These are phyloP conservation scores for Phytophthora capsici DNA, from an alignment of 352 stramenopile genomes.

Conservation along the genomic window DNA sequence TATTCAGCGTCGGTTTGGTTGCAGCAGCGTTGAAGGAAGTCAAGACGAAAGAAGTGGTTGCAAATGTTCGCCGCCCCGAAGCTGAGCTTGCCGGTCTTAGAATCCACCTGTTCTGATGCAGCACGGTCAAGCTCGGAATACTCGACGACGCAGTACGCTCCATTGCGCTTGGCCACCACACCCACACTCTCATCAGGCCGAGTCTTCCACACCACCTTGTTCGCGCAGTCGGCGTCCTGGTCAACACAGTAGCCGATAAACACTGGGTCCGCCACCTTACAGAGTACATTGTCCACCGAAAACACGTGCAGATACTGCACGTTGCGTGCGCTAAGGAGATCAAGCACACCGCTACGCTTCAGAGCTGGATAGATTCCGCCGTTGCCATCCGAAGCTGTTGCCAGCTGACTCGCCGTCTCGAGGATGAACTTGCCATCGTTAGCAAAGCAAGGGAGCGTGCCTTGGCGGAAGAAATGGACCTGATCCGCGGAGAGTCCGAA, in stretches of 20 bases:
- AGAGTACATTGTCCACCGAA: slow-evolving; percentile 98
- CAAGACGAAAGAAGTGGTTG: slow-evolving; percentile 97
- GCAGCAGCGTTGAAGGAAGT: slow-evolving; percentile 82
- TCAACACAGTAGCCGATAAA: slow-evolving; percentile 98
- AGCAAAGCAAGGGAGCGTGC: slow-evolving; percentile 95
- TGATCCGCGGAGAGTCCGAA: slow-evolving; percentile 92
- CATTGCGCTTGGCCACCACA: slow-evolving; percentile 84
- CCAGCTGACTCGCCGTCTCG: slow-evolving; percentile 81
- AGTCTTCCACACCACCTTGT: slow-evolving; percentile 97
- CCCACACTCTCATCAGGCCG: slow-evolving; percentile 94
- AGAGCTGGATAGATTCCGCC: slow-evolving; percentile 96
- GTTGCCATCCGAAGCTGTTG: slow-evolving; percentile 98
- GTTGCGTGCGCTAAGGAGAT: slow-evolving; percentile 79
- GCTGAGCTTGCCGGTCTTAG: slow-evolving; percentile 81
- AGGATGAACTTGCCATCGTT: slow-evolving; percentile 96
- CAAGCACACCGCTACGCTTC: slow-evolving; percentile 87
- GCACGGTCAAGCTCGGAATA: slow-evolving; percentile 96
- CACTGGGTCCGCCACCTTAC: slow-evolving; percentile 94
- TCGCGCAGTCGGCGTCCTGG: slow-evolving; percentile 94
- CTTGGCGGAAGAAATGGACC: slow-evolving; percentile 97
- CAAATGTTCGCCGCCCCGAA: slow-evolving; percentile 99
- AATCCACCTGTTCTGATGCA: slow-evolving; percentile 66
- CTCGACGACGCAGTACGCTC: slow-evolving; percentile 94
- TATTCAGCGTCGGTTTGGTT: slow-evolving; percentile 93
- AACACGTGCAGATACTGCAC: slow-evolving; percentile 97